Evolutionary conservation across 305 asterid species (phyloP), one percentile per base, ranked within the genome.

Genomic region (Coffea humblotiana): DNA sequence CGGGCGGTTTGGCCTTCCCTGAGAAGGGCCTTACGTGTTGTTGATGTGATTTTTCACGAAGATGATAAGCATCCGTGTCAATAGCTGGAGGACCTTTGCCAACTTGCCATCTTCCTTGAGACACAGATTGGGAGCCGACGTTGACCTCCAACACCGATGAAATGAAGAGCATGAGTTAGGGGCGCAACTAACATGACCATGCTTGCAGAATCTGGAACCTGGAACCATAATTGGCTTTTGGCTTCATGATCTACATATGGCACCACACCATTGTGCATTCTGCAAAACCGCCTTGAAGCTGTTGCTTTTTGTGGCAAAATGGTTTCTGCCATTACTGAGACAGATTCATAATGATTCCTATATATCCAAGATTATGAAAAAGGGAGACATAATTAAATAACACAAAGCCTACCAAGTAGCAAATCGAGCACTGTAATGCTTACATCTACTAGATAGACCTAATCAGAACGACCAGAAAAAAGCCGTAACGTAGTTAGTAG

Each of bases 11-110:
- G 67, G 67, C 2, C 40, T 25, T 64, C 37, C 40, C 11, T 12
- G 40, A 27, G 40, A 12, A 27, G 1, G n/a, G 8, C 35, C 25
- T 10, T 23, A 61, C 67, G 25, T 40, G 9, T n/a, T 40, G 9
- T n/a, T 43, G 70, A 58, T 58, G 51, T 49, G 78, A 75, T 75
- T 32, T 75, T 58, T 40, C n/a, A 60, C 18, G 11, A 60, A 6
- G 37, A 45, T 5, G 3, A 8, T 52, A 13, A 15, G 2, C 27
- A 40, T 40, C 45, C 47, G 70, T n/a, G 56, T 40, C 70, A 3
- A 75, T n/a, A 60, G 48, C 71, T 60, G 43, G 27, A 73, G 15
- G 32, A 40, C 43, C 43, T 6, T 64, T 25, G 40, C 40, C 69
- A 64, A 25, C 19, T 64, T 64, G 37, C 69, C 68, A 64, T 63